These are phyloP conservation scores for Trametes cubensis DNA, from an alignment of 768 basidiomycete genomes.

Conservation along the genomic window DNA sequence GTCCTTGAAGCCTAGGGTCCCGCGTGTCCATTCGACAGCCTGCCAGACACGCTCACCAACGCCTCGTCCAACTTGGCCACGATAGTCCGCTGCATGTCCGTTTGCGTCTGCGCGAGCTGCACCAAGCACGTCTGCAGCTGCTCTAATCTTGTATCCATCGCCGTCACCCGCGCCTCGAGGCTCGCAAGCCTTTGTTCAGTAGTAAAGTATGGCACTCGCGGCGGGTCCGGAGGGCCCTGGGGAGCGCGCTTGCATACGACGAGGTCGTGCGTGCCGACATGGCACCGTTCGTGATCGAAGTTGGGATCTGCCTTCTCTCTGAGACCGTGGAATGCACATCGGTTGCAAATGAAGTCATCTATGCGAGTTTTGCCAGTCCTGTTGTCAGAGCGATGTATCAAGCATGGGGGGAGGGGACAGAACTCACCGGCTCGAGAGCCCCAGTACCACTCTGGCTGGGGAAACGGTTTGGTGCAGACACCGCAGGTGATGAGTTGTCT, in stretches of 20 bases:
- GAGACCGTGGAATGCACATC: background rate
- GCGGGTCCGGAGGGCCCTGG: background rate
- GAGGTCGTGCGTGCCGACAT: background rate
- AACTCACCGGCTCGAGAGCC: conserved; percentile 7
- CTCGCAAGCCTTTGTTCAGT: background rate
- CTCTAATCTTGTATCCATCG: conserved; percentile 13
- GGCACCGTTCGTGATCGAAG: background rate
- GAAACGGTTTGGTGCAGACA: conserved; percentile 3
- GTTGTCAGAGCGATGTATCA: background rate
- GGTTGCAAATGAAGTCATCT: conserved; percentile 16
- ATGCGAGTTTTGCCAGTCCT: background rate
- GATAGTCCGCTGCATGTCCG: background rate
- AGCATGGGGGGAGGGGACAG: background rate
- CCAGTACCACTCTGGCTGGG: conserved; percentile 17
- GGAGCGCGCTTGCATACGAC: background rate
- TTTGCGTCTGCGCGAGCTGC: background rate
- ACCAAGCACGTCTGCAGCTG: conserved; percentile 3
- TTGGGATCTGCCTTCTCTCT: background rate
- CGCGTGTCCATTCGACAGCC: background rate
- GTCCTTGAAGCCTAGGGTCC: background rate
- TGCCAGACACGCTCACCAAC: background rate
- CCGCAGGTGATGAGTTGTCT: conserved; percentile 7
- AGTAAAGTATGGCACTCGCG: background rate
- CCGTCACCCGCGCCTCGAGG: conserved; percentile 5
- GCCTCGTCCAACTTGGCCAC: background rate